Evolutionary conservation across 768 basidiomycete species (phyloP), one percentile per base, ranked within the genome.

Genomic region (Trametes cubensis): DNA sequence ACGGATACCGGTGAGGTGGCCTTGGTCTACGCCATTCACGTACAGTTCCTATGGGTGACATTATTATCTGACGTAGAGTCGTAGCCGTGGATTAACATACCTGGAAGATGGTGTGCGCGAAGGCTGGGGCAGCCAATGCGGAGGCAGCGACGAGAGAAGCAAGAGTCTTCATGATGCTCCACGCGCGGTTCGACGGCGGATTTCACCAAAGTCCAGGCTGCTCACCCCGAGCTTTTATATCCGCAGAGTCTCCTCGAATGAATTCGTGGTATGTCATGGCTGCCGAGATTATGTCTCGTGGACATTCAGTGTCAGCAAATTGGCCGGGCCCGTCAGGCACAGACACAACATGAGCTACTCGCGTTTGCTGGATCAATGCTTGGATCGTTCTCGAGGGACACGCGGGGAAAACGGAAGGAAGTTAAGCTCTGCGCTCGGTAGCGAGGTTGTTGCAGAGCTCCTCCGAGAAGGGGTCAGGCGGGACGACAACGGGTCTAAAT

Each of bases 81-180:
- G 11, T 34, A 10, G 34, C 10, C 34, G 34, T 34, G 34, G 34
- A 34, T 17, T 26, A 47, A 56, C 62, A 13, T 65, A 78, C 80
- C 72, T 83, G 83, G 70, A 85, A 83, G 60, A 85, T 83, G 21
- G 79, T 78, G 63, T 84, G 83, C 6, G 78, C 83, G 23, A 75
- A 77, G 46, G 70, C 78, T 15, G 77, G 73, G 46, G 67, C 61
- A 26, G 72, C 67, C 51, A 79, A 62, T 25, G 74, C 69, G 42
- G 74, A 50, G 34, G 76, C 62, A 45, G 74, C 58, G 17, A 59
- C 44, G 44, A 70, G 53, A 58, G 69, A 62, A 62, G 64, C 47
- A 41, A 70, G 61, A 30, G 49, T 54, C 63, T 45, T 63, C 68
- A 66, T 69, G 52, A 21, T 60, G 59, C 42, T 34, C 58, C 49